Percentiles rank a stretch among this genome's conserved stretches.
phyloP scores from a whole-genome alignment of 768 basidiomycete genomes.

The Cantharellus anzutake region DNA sequence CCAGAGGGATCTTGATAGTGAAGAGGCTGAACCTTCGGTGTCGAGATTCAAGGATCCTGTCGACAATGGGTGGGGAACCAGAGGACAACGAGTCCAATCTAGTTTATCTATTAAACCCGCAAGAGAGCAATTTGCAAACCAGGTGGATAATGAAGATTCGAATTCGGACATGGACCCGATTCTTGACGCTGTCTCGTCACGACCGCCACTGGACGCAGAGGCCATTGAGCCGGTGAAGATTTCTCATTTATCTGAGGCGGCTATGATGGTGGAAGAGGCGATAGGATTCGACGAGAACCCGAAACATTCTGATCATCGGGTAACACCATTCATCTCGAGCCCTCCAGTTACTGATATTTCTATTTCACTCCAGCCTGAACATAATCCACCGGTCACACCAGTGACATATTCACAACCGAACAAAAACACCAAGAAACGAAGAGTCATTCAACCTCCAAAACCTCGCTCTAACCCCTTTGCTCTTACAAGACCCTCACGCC shows the following conservation, averaged over 20 bases:
- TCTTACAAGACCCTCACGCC: constrained; percentile 21
- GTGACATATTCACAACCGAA: constrained; percentile 5
- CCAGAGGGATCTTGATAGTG: background rate
- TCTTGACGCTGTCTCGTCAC: constrained; percentile 15
- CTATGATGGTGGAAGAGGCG: background rate
- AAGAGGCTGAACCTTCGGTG: constrained; percentile 12
- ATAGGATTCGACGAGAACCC: background rate
- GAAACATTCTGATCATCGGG: background rate
- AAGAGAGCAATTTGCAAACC: background rate
- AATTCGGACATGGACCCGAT: constrained; percentile 13
- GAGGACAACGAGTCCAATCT: constrained; percentile 15
- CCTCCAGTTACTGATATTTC: too few relatives aligned
- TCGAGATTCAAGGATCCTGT: constrained; percentile 5
- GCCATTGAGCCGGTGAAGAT: background rate
- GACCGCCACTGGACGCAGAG: constrained; percentile 7
- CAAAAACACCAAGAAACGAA: constrained; percentile 9
- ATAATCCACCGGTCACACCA: too few relatives aligned
- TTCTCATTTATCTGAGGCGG: background rate
- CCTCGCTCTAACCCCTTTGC: constrained; percentile 36
- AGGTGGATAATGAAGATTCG: background rate
- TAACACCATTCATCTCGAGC: too few relatives aligned
- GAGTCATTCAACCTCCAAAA: background rate
- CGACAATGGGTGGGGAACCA: constrained; percentile 13
- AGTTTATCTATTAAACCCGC: background rate
- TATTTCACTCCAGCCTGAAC: too few relatives aligned